Base-by-base conservation (phyloP, 768 basidiomycete species). In the Trametes elegans region DNA sequence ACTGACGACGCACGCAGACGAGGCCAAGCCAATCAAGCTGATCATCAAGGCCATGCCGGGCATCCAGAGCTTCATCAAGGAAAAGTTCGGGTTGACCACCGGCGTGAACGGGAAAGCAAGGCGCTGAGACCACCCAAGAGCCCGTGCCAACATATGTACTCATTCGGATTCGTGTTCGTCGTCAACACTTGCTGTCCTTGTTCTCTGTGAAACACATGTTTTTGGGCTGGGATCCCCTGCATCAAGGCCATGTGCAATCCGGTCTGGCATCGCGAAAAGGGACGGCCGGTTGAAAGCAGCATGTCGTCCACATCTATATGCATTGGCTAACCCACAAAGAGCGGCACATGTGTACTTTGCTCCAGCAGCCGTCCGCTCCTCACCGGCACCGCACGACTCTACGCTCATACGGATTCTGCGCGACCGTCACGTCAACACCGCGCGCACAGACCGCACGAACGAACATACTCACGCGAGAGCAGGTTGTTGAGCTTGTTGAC, bases 401-500 rank as follows among this genome's bases (percentile, higher is more conserved):
- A 27, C 27, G 26, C 57, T 54, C 47, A 59, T 54, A 59, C 57
- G 19, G 57, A 59, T 45, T 54, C 57, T 59, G 43, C 29, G 29
- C 21, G 14, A 23, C 8, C 19, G 14, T 2, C n/a, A 19, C 24
- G n/a, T 42, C 13, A 24, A 23, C 7, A n/a, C 11, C 16, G 18
- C 24, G 3, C 13, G 18, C 28, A 21, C 2, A 34, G n/a, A n/a
- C 26, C 11, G 1, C 1, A 14, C 14, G n/a, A 14, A 44, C 13
- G 3, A 7, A 5, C 1, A 7, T 19, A 46, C 90, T 61, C 72
- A 92, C 93, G 84, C 69, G 88, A 82, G 46, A 98, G 77, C 66
- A 88, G 80, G 62, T 82, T 83, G 81, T 98, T 98, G 68, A 98
- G 83, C 74, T 94, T 96, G 70, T 87, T 96, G 66, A 98, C 93